Conservation (phyloP, 257 asterid genomes). For the Solanum phureja region DNA sequence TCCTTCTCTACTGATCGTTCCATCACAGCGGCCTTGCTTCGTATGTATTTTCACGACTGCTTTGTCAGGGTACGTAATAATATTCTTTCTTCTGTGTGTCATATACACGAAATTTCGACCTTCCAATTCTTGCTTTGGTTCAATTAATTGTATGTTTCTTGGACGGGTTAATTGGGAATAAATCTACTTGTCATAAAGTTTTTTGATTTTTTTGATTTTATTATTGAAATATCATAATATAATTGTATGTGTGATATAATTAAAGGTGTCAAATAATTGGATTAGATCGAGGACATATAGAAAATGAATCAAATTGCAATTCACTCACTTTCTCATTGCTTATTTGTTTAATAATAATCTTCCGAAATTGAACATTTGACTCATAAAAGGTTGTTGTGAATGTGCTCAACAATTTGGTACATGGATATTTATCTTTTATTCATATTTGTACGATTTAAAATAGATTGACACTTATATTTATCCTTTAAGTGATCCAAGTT, state of each 20-base stretch:
- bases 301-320: not conserved
- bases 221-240: too few species aligned
- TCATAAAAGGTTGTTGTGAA: not conserved
- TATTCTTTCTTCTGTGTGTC: not conserved
- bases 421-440: too few species aligned
- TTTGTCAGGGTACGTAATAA: conserved; percentile 35
- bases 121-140: not conserved
- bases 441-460: not conserved
- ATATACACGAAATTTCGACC: not conserved
- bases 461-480: too few species aligned
- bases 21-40: conserved; percentile 60
- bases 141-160: too few species aligned
- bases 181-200: not conserved
- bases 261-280: not conserved
- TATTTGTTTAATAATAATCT: too few species aligned
- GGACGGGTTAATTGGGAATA: not conserved
- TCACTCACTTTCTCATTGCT: not conserved
- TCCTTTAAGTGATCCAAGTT: too few species aligned
- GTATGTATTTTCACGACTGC: conserved; percentile 84
- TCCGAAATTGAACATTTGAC: not conserved
- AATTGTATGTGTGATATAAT: not conserved
- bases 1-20: conserved; percentile 40
- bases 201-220: too few species aligned
- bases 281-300: not conserved
- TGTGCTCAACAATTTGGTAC: not conserved